Conservation (phyloP, 83 land plant genomes). For the Diphasiastrum complanatum region DNA sequence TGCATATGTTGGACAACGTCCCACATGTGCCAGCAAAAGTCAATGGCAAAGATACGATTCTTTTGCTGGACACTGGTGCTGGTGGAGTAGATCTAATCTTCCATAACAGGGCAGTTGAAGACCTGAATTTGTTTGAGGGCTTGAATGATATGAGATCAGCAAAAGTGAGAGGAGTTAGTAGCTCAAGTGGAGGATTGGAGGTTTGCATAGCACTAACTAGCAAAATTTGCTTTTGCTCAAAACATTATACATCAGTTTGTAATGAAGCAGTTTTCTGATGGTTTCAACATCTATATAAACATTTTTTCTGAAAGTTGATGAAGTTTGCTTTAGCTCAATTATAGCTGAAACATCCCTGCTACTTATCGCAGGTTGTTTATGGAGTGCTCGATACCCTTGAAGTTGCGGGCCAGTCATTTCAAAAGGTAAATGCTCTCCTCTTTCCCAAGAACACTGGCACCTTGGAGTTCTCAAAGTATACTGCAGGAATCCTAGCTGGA, state of each 20-base stretch:
- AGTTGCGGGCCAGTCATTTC: slow-evolving; percentile 25
- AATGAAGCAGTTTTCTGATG: neutral
- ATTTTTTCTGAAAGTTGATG: too few relatives aligned
- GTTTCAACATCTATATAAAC: too few relatives aligned
- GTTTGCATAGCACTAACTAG: slow-evolving; percentile 4
- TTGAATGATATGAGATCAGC: slow-evolving; percentile 3
- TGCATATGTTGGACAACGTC: slow-evolving; percentile 32
- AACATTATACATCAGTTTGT: too few relatives aligned
- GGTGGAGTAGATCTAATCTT: slow-evolving; percentile 38
- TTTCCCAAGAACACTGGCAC: slow-evolving; percentile 2
- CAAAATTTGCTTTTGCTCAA: neutral
- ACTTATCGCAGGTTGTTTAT: slow-evolving; percentile 19
- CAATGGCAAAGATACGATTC: slow-evolving; percentile 20
- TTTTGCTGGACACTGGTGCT: slow-evolving; percentile 38
- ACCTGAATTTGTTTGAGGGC: slow-evolving; percentile 9
- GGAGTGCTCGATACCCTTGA: slow-evolving; percentile 23
- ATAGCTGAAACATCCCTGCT: too few relatives aligned
- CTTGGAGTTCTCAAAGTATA: slow-evolving; percentile 30
- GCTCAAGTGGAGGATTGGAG: slow-evolving; percentile 18
- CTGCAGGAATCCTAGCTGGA: slow-evolving; percentile 32
- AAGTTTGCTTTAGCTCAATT: too few relatives aligned
- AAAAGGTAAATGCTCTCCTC: slow-evolving; percentile 11
- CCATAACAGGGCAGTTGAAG: slow-evolving; percentile 30
- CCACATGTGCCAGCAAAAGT: slow-evolving; percentile 32
- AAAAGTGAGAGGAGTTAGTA: slow-evolving; percentile 23